These are phyloP conservation scores for Fagus crenata DNA, from an alignment of 306 rosid genomes.

Conservation along the genomic window DNA sequence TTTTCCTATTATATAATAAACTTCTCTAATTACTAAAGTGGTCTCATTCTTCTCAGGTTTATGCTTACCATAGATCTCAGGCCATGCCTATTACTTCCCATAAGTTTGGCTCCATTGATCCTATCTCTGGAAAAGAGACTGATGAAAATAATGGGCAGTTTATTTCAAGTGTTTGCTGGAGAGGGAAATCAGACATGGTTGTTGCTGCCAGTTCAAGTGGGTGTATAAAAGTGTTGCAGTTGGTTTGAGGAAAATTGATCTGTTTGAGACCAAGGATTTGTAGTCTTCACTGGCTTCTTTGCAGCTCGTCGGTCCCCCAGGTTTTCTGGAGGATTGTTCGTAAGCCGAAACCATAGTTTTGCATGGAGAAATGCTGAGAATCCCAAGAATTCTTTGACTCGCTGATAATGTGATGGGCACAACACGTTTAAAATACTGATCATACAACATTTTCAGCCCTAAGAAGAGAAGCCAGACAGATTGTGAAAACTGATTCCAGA, in stretches of 20 bases:
- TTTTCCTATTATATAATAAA: not conserved
- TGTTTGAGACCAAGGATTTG: conserved; percentile 3
- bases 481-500: not conserved
- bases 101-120: conserved; percentile 82
- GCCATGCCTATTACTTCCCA: conserved; percentile 85
- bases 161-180: conserved; percentile 98
- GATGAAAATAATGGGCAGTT: conserved; percentile 81
- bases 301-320: conserved; percentile 13
- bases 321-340: conserved; percentile 27
- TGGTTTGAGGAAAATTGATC: conserved; percentile 51
- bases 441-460: conserved; percentile 9
- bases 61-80: conserved; percentile 73
- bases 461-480: not conserved
- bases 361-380: conserved; percentile 21
- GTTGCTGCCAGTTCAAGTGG: conserved; percentile 93
- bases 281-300: conserved; percentile 10
- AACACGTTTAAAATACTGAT: not conserved
- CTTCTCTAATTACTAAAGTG: not conserved
- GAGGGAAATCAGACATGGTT: conserved; percentile 74
- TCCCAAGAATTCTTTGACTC: conserved; percentile 25
- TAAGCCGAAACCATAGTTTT: conserved; percentile 26
- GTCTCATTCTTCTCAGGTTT: conserved; percentile 55
- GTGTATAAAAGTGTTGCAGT: conserved; percentile 77
- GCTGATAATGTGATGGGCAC: conserved; percentile 24
- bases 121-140: conserved; percentile 80